A percentile compares a stretch with the other conserved stretches of the same genome.
Evolutionary conservation across 148 eudicot species (phyloP).

Genomic region (Dysphania ambrosioides): DNA sequence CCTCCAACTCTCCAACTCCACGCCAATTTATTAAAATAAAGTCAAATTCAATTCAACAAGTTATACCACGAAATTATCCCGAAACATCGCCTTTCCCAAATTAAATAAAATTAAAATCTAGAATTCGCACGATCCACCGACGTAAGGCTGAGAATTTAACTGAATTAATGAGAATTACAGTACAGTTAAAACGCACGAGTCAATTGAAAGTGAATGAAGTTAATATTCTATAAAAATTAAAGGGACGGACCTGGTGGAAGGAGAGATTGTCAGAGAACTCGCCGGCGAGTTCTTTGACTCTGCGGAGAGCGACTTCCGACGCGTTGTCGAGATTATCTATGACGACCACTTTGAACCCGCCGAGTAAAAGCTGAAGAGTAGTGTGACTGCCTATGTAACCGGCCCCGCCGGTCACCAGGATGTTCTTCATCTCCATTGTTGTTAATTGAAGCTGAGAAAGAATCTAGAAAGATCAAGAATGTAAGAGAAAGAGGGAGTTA

Average conservation of each 20-base stretch:
- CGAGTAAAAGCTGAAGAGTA: slow-evolving; percentile 60
- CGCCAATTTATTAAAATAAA: too few species aligned
- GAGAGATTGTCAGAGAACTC: slow-evolving; percentile 48
- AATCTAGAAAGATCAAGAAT: neutral
- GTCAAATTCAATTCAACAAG: slow-evolving; percentile 2
- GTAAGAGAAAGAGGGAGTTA: neutral
- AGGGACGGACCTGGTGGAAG: slow-evolving; percentile 65
- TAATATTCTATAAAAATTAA: neutral
- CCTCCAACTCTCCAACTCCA: neutral
- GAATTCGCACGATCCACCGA: slow-evolving; percentile 26
- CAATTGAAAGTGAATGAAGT: too few species aligned
- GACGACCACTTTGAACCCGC: slow-evolving; percentile 65
- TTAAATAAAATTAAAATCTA: slow-evolving; percentile 1
- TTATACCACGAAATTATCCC: slow-evolving; percentile 15
- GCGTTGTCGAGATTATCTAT: slow-evolving; percentile 84
- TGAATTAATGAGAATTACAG: neutral
- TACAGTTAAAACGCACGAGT: neutral
- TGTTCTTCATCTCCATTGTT: too few species aligned
- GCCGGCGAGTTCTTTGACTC: slow-evolving; percentile 77
- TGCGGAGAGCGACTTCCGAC: slow-evolving; percentile 58
- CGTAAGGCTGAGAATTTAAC: neutral
- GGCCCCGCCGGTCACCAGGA: slow-evolving; percentile 92
- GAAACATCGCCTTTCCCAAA: neutral
- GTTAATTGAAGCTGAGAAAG: too few species aligned
- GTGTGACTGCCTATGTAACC: slow-evolving; percentile 98